Evolutionary conservation across 2,329 filamentous ascomycete genomes (phyloP).

Genomic region (Aspergillus oerlinghausenensis): DNA sequence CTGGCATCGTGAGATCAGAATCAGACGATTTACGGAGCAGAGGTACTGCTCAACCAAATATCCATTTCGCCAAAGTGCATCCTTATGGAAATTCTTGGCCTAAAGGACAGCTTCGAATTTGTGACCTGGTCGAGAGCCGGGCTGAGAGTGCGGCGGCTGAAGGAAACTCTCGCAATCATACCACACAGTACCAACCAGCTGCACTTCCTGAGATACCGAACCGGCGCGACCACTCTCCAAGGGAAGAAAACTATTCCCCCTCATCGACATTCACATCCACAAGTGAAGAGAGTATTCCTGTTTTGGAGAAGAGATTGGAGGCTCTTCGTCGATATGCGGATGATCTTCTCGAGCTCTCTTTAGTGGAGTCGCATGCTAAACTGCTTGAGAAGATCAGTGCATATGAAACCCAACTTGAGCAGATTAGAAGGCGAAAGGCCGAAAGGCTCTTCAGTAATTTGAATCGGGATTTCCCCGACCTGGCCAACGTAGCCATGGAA

Average conservation of each 20-base stretch:
- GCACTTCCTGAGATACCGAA: background rate
- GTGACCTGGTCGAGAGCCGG: constrained; percentile 10
- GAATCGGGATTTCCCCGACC: constrained; percentile 16
- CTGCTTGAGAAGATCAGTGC: constrained; percentile 17
- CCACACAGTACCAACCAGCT: background rate
- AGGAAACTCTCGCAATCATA: background rate
- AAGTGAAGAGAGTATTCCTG: constrained; percentile 10
- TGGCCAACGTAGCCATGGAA: constrained; percentile 14
- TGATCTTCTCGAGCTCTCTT: constrained; percentile 21
- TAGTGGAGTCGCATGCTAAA: constrained; percentile 21
- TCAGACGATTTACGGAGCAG: background rate
- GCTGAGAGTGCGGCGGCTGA: background rate
- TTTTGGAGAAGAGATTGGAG: constrained; percentile 17
- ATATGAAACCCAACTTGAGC: constrained; percentile 16
- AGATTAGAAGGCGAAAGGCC: constrained; percentile 12
- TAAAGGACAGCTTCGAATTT: constrained; percentile 8
- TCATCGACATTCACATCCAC: background rate
- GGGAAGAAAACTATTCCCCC: background rate
- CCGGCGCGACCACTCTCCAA: background rate
- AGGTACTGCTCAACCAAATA: background rate
- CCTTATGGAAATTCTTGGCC: background rate
- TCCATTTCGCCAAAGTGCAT: background rate
- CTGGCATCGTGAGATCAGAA: background rate
- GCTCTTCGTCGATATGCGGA: constrained; percentile 19
- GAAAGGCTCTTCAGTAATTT: constrained; percentile 12